phyloP scores from a whole-genome alignment of 306 rosid genomes.

The Cicer yamashitae region DNA sequence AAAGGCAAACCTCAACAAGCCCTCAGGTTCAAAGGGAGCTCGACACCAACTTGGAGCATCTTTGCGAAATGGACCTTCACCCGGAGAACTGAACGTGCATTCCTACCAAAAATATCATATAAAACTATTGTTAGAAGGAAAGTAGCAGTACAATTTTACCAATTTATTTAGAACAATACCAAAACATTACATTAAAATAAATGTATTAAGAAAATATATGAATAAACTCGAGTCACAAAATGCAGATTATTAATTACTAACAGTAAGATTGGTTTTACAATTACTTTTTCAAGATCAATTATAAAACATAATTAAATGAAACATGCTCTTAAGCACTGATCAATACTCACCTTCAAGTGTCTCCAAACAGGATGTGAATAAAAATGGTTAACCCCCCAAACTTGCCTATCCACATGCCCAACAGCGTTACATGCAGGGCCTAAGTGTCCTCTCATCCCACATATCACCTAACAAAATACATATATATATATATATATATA shows the following conservation, averaged over 20 bases:
- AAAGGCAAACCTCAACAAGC: slow-evolving; percentile 64
- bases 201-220: no score
- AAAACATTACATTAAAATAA: no score
- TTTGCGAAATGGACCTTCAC: slow-evolving; percentile 55
- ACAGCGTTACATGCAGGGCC: slow-evolving; percentile 95
- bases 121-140: background rate
- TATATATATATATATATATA: no score
- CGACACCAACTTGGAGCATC: slow-evolving; percentile 82
- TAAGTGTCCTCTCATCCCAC: slow-evolving; percentile 90
- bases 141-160: background rate
- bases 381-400: slow-evolving; percentile 92
- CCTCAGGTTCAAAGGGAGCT: slow-evolving; percentile 90
- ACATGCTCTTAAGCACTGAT: background rate
- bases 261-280: no score
- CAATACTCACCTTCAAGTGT: slow-evolving; percentile 64
- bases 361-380: slow-evolving; percentile 81
- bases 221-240: no score
- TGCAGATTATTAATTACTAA: no score
- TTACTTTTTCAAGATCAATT: no score
- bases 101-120: slow-evolving; percentile 56
- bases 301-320: no score
- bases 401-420: slow-evolving; percentile 78
- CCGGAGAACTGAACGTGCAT: slow-evolving; percentile 67
- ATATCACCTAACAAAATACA: slow-evolving; percentile 52
- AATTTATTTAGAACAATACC: background rate